phyloP scores from a whole-genome alignment of 225 moss, liverwort and hornwort species.

The Antitrichia curtipendula region DNA sequence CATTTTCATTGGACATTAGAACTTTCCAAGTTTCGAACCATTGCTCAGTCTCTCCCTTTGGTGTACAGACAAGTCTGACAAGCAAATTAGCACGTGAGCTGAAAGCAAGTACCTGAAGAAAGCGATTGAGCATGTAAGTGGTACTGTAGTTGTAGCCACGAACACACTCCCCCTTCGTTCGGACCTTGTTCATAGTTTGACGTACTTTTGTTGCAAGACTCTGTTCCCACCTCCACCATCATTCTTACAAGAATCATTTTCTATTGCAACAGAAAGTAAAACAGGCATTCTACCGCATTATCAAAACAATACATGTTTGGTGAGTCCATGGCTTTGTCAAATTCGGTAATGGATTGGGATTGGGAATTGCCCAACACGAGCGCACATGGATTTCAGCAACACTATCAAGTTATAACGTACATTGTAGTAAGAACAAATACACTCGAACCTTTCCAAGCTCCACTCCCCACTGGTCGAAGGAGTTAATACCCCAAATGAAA shows the following conservation, averaged over 20 bases:
- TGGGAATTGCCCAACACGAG: not conserved
- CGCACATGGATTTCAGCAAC: not conserved
- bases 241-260: not conserved
- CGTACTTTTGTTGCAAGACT: conserved; percentile 79
- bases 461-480: conserved; percentile 99
- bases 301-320: not conserved
- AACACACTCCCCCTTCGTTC: conserved; percentile 57
- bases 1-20: not conserved
- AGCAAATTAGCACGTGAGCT: not conserved
- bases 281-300: not conserved
- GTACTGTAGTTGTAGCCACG: conserved; percentile 92
- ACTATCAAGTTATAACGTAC: not conserved
- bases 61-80: not conserved
- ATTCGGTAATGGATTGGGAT: not conserved
- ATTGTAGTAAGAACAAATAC: not conserved
- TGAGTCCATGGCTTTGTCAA: not conserved
- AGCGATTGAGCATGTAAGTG: conserved; percentile 75
- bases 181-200: conserved; percentile 76
- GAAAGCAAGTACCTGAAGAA: conserved; percentile 57
- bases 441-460: conserved; percentile 95
- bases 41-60: not conserved
- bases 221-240: conserved; percentile 11
- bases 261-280: not conserved
- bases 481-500: conserved; percentile 97
- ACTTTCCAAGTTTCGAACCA: not conserved